Conservation (phyloP, 345 rosid genomes). For the Pseudoturritis turrita region DNA sequence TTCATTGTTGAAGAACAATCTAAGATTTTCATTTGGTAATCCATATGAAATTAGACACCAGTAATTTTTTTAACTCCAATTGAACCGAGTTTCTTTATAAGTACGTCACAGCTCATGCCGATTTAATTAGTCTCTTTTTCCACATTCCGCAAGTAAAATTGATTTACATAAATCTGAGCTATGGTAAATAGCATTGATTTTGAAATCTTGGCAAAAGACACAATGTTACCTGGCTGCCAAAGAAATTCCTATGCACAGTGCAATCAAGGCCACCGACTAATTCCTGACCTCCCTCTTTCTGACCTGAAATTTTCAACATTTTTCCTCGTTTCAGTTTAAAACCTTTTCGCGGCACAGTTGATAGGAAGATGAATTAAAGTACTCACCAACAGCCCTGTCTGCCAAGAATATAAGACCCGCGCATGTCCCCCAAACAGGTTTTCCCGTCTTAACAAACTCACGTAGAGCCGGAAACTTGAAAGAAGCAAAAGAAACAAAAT, state of each 20-base stretch:
- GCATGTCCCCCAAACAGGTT: conserved; percentile 98
- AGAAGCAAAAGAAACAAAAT: conserved; percentile 8
- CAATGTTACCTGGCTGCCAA: conserved; percentile 83
- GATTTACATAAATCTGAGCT: neutral
- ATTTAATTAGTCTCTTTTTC: neutral
- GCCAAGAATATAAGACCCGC: conserved; percentile 98
- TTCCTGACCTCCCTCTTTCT: conserved; percentile 90
- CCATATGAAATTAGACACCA: neutral
- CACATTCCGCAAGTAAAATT: neutral
- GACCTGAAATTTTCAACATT: conserved; percentile 54
- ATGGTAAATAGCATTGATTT: neutral
- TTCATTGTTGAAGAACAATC: neutral
- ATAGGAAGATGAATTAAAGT: neutral
- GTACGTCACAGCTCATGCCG: neutral
- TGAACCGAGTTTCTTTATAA: neutral
- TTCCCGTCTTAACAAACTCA: conserved; percentile 78
- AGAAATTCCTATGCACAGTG: conserved; percentile 80
- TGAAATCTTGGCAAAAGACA: neutral
- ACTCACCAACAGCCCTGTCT: conserved; percentile 71
- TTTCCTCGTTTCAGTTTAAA: neutral
- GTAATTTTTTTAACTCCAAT: neutral
- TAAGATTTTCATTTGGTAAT: neutral
- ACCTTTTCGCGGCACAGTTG: neutral
- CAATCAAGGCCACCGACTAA: conserved; percentile 88
- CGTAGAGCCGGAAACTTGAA: conserved; percentile 89